Conservation (phyloP, 176 grass and related monocot genomes). For the Eragrostis nindensis region DNA sequence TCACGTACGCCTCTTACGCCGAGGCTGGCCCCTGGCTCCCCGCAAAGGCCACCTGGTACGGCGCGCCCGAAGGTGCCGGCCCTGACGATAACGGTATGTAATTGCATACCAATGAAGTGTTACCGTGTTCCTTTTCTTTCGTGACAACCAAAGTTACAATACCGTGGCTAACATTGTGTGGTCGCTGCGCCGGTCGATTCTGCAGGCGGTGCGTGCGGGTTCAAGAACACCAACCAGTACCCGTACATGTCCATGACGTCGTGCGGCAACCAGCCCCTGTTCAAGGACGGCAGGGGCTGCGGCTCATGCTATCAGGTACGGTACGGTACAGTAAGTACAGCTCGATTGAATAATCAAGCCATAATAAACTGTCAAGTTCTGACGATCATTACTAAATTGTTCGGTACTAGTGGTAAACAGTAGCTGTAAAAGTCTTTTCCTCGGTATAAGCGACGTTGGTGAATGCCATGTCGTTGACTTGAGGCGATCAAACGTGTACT, state of each 20-base stretch:
- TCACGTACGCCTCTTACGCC: background rate
- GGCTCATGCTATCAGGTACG: slow-evolving; percentile 64
- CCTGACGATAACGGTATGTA: slow-evolving; percentile 71
- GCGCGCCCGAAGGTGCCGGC: slow-evolving; percentile 65
- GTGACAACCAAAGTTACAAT: no score
- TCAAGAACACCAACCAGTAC: slow-evolving; percentile 43
- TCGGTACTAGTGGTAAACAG: background rate
- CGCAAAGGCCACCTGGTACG: slow-evolving; percentile 89
- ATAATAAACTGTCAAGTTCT: background rate
- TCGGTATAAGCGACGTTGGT: background rate
- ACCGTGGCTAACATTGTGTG: background rate
- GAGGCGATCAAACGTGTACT: background rate
- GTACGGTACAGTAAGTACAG: background rate
- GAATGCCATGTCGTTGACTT: background rate
- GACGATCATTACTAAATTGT: background rate
- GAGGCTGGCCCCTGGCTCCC: slow-evolving; percentile 40
- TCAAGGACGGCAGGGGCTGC: slow-evolving; percentile 58
- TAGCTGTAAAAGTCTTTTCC: background rate
- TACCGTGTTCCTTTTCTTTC: background rate
- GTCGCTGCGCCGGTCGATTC: background rate
- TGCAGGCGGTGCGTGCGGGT: slow-evolving; percentile 61
- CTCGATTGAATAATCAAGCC: background rate
- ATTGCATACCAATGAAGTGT: no score
- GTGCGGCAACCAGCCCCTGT: slow-evolving; percentile 39
- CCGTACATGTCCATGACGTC: slow-evolving; percentile 68